Evolutionary conservation across 2,329 filamentous ascomycete species (phyloP).

Genomic region (Leptographium procerum): DNA sequence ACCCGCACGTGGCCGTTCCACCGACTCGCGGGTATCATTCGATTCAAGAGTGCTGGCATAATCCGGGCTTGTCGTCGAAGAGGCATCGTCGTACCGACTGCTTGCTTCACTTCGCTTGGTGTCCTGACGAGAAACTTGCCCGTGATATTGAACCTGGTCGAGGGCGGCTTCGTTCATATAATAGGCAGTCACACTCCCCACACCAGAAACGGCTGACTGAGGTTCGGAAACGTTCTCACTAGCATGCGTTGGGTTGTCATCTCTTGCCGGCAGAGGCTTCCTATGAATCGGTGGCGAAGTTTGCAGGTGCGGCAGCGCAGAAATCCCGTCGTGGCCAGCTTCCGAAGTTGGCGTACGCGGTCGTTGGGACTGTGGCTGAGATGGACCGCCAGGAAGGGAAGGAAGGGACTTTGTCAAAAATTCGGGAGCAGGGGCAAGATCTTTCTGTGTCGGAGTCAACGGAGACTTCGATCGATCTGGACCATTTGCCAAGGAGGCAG

Average conservation of each 20-base stretch:
- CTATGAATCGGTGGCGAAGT: conserved; percentile 17
- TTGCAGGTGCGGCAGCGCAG: conserved; percentile 6
- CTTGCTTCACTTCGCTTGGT: conserved; percentile 27
- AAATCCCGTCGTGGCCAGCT: neutral
- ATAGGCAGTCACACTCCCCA: conserved; percentile 11
- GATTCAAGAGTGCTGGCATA: conserved; percentile 62
- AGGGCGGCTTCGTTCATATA: conserved; percentile 12
- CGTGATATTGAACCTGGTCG: conserved; percentile 8
- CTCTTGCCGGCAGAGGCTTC: conserved; percentile 19
- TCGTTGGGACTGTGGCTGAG: neutral
- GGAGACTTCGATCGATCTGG: conserved; percentile 33
- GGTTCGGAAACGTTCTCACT: conserved; percentile 9
- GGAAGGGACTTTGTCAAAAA: neutral
- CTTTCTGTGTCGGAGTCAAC: conserved; percentile 12
- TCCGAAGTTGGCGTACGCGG: conserved; percentile 8
- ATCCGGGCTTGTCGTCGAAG: conserved; percentile 58
- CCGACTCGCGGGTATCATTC: conserved; percentile 35
- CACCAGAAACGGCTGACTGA: conserved; percentile 13
- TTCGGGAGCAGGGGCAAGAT: neutral
- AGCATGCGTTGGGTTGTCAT: conserved; percentile 15
- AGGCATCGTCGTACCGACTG: conserved; percentile 49
- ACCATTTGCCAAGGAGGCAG: neutral
- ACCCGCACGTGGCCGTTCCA: conserved; percentile 63
- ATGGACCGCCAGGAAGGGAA: neutral
- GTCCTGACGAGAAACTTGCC: conserved; percentile 22